Percentiles rank a stretch among this genome's conserved stretches.
Evolutionary conservation across 345 rosid genomes (phyloP).

Genomic region (Noccaea caerulescens): DNA sequence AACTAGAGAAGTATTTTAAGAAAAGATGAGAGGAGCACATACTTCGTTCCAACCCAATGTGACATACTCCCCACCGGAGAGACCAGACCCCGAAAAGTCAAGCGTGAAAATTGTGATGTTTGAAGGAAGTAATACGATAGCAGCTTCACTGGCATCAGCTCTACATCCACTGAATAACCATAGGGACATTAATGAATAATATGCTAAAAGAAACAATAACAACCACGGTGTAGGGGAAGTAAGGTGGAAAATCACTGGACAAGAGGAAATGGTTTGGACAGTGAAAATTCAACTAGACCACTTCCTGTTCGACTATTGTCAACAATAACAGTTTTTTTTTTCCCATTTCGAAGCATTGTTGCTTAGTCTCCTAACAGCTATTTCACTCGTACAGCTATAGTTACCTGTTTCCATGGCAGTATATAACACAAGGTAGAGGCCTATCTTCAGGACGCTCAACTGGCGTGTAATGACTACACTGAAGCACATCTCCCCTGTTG

Average conservation of each 20-base stretch:
- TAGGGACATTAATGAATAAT: neutral
- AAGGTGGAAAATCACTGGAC: slow-evolving; percentile 4
- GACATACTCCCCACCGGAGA: slow-evolving; percentile 87
- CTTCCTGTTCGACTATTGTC: neutral
- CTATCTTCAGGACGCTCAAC: slow-evolving; percentile 66
- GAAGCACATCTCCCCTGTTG: slow-evolving; percentile 69
- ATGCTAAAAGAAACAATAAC: neutral
- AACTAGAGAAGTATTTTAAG: neutral
- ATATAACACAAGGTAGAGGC: slow-evolving; percentile 90
- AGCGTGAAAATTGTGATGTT: slow-evolving; percentile 88
- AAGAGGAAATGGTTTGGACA: neutral
- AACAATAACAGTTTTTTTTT: neutral
- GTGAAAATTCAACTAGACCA: neutral
- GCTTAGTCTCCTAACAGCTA: slow-evolving; percentile 2
- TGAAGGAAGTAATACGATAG: slow-evolving; percentile 84
- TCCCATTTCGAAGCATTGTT: slow-evolving; percentile 9
- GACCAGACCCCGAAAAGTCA: slow-evolving; percentile 94
- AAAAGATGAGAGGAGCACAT: slow-evolving; percentile 42
- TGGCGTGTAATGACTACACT: slow-evolving; percentile 91
- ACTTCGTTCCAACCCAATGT: slow-evolving; percentile 92
- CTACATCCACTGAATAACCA: slow-evolving; percentile 43
- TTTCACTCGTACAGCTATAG: neutral
- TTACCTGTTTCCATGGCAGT: slow-evolving; percentile 98
- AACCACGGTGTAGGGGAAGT: slow-evolving; percentile 3
- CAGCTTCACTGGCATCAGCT: slow-evolving; percentile 59